Base-by-base conservation (phyloP, 2,329 filamentous ascomycete genomes). In the Stenocarpella maydis region DNA sequence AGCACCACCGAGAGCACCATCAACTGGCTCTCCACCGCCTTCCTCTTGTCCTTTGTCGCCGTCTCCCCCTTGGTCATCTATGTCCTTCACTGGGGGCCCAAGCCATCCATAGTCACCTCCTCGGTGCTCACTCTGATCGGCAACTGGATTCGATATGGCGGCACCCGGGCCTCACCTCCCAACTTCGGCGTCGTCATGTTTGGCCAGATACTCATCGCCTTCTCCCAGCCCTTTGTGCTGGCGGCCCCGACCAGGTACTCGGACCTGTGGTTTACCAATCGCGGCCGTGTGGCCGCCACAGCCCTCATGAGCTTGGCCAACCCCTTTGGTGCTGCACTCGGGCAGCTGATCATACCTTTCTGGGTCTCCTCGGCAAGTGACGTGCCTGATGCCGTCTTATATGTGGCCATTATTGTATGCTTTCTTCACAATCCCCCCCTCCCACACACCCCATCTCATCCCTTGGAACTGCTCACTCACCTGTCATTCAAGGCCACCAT, bases 1-100 rank as follows among this genome's bases (percentile, higher is more conserved):
- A 74, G 82, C 64, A 92, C 95, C 15, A 86, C 86, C 41, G 90
- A 95, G 76, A 90, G 88, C 19, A 87, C 88, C 39, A 91, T 98
- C 81, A 98, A 98, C 81, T 98, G 96, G 96, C 86, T 97, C 72
- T 94, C 91, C 76, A 98, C 92, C 0, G 91, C 86, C 47, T 97
- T 97, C 78, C 85, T 97, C 60, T 95, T 98, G 78, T 85, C 94
- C 64, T 98, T 97, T 76, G 88, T 92, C 53, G 84, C 87, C 73
- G 84, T 90, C 50, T 90, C 90, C 55, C 95, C 96, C 67, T 75
- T 90, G 50, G 88, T 90, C 53, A 91, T 98, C 76, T 92, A 90
- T 79, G 88, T 91, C 31, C 86, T 98, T 39, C 93, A 97, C 80
- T 88, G 85, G 75, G 94, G 95, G 0, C 93, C 95, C 1, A 95